A percentile compares a stretch with the other conserved stretches of the same genome.
Evolutionary conservation across 2,329 filamentous ascomycete species (phyloP).

Genomic region (Arthrobotrys sinensis): DNA sequence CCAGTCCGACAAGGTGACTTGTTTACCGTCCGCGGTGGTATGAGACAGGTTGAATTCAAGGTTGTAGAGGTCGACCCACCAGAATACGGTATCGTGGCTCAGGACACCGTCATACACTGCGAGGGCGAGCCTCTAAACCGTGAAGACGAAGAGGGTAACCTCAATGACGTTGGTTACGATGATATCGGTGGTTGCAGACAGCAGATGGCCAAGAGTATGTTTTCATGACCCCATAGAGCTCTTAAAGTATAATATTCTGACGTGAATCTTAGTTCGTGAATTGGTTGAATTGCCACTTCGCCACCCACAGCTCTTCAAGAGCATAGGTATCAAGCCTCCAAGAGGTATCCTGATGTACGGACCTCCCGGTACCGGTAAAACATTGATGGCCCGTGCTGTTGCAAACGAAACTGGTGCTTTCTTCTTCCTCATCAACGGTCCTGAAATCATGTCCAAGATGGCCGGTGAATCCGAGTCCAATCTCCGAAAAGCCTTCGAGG

Average conservation of each 20-base stretch:
- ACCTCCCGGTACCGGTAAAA: constrained; percentile 99
- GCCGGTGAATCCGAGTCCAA: constrained; percentile 99
- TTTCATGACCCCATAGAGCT: not conserved
- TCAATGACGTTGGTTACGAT: constrained; percentile 99
- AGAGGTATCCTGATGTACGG: constrained; percentile 97
- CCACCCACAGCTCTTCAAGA: constrained; percentile 99
- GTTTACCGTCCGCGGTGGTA: constrained; percentile 96
- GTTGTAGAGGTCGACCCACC: constrained; percentile 98
- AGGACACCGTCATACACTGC: constrained; percentile 99
- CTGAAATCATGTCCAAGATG: constrained; percentile 99
- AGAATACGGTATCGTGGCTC: constrained; percentile 98
- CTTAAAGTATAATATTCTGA: not conserved
- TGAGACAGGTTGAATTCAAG: constrained; percentile 99
- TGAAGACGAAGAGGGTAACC: constrained; percentile 98
- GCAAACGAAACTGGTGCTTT: constrained; percentile 99
- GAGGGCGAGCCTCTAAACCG: constrained; percentile 97
- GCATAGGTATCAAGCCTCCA: constrained; percentile 99
- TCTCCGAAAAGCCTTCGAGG: constrained; percentile 98
- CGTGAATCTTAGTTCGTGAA: constrained; percentile 77
- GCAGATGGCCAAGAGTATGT: constrained; percentile 91
- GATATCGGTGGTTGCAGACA: constrained; percentile 99
- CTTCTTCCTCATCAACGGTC: constrained; percentile 97
- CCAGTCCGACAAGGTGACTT: constrained; percentile 97
- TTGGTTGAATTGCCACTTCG: constrained; percentile 96
- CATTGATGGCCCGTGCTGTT: constrained; percentile 97